Evolutionary conservation across 2,329 filamentous ascomycete genomes (phyloP).

Genomic region (Venturia asperata): DNA sequence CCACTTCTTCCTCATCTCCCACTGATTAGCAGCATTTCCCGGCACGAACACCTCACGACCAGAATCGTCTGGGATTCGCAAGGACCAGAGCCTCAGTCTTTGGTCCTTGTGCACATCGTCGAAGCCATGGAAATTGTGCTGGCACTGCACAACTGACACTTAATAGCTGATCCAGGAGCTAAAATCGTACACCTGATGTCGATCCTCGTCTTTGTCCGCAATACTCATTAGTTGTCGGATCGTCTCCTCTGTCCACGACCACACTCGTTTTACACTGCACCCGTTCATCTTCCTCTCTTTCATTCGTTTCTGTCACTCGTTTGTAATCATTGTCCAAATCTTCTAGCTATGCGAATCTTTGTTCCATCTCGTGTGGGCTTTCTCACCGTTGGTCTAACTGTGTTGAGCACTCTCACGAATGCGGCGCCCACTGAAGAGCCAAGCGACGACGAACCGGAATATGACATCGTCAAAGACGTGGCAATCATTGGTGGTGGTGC

Average conservation of each 20-base stretch:
- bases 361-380: background rate
- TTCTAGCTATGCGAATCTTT: background rate
- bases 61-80: too few species aligned
- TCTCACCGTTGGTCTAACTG: background rate
- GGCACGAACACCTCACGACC: too few species aligned
- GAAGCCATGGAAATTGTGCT: background rate
- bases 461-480: slow-evolving; percentile 19
- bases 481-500: slow-evolving; percentile 22
- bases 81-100: background rate
- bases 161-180: background rate
- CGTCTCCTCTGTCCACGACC: background rate
- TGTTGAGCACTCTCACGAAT: background rate
- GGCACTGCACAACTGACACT: background rate
- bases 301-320: background rate
- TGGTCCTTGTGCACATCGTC: background rate
- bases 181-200: background rate
- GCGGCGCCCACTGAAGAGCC: background rate
- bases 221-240: background rate
- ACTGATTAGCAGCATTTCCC: too few species aligned
- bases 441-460: background rate
- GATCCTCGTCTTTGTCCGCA: background rate
- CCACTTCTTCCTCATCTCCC: too few species aligned
- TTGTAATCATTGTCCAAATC: background rate
- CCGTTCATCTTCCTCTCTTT: background rate
- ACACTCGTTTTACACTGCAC: background rate